Conservation (phyloP, 2,329 filamentous ascomycete species). For the Botrytis deweyae region DNA sequence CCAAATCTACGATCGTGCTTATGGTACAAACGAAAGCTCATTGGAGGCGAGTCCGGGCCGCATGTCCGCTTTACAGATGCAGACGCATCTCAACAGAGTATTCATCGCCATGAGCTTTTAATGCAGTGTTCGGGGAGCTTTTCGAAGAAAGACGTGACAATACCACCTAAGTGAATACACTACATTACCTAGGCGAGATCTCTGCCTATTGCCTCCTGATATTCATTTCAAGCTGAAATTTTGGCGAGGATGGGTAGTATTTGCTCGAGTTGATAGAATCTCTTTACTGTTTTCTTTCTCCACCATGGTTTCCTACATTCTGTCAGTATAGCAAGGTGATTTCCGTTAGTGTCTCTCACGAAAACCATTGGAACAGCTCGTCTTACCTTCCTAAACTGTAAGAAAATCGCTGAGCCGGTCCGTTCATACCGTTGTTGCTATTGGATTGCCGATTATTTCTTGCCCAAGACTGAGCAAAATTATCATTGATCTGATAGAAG, state of each 20-base stretch:
- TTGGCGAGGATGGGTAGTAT: conserved; percentile 1
- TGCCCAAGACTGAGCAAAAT: conserved; percentile 4
- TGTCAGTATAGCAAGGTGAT: neutral
- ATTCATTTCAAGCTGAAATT: neutral
- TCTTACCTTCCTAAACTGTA: conserved; percentile 15
- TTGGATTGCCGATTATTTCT: neutral
- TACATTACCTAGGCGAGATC: conserved; percentile 2
- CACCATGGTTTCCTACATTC: neutral
- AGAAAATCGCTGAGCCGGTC: conserved; percentile 33
- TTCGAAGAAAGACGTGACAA: neutral
- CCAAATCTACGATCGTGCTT: conserved; percentile 6
- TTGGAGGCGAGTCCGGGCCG: conserved; percentile 28
- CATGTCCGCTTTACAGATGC: conserved; percentile 18
- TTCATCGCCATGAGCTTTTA: neutral
- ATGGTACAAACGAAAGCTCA: neutral
- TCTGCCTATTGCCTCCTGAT: conserved; percentile 13
- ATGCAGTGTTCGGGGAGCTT: neutral
- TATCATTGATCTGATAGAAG: conserved; percentile 4
- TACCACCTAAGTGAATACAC: conserved; percentile 15
- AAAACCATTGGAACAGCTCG: neutral
- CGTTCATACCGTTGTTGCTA: conserved; percentile 30
- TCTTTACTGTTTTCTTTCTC: neutral
- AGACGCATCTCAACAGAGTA: conserved; percentile 12
- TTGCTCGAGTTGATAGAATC: neutral
- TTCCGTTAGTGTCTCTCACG: neutral